Evolutionary conservation across 257 asterid genomes (phyloP), one percentile per base, ranked within the genome.

Genomic region (Eustoma russellianum): DNA sequence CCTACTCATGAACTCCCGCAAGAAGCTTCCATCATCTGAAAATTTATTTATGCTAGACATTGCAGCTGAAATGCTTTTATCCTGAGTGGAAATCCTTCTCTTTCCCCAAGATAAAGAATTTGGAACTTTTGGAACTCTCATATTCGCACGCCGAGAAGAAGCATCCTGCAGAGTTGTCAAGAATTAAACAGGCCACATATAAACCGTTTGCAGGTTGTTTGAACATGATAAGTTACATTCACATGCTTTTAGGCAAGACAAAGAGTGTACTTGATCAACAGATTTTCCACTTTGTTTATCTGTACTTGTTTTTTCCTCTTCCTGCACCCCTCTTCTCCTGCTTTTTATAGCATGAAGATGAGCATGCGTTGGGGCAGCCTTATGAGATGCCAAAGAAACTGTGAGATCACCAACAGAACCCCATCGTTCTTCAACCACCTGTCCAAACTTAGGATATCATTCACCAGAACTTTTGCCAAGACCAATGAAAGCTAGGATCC

Each of bases 401-500:
- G 97, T 95, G 55, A 92, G 66, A 48, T 84, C 79, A 66, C 93
- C 83, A 75, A 88, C 66, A 62, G 98, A 85, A 54, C 81, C 94
- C 98, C 98, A 92, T 50, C 98, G 92, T 64, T 88, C 94, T 81
- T 72, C 88, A 59, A 87, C 95, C 60, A 92, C 94, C 98, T 91
- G 72, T 50, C 14, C 44, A 35, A 38, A 66, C 50, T 48, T 43
- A 47, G 13, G 19, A 43, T 52, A 46, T 60, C 38, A 38, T 41
- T 34, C 8, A 70, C 30, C 12, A 46, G 46, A 34, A 40, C 38
- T 7, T 58, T 34, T 44, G 54, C 28, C 41, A 47, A 55, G 41
- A 54, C 56, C 55, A 18, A 63, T 54, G 16, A 16, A 16, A 44
- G 62, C 24, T n/a, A 46, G 53, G 50, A 17, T 33, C 52, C 55